Evolutionary conservation across 202 grass and related monocot species (phyloP), one percentile per base, ranked within the genome.

Genomic region (Elaeis oleifera): DNA sequence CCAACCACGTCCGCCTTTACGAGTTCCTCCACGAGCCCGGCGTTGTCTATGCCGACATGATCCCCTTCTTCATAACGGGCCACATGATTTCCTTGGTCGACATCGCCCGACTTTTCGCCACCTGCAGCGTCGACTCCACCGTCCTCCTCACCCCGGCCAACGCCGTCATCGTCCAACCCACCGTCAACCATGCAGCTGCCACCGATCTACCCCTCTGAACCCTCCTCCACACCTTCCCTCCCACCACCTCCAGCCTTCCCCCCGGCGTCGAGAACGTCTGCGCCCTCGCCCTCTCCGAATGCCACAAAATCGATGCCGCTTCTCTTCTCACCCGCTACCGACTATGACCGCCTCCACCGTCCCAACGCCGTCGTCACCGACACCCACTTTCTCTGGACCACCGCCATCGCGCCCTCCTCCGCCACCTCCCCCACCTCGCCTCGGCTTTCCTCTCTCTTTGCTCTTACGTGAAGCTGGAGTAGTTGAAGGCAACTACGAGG

Each of bases 31-130:
- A n/a, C n/a, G n/a, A n/a, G n/a, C n/a, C n/a, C n/a, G n/a, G n/a
- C n/a, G n/a, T n/a, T n/a, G n/a, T n/a, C n/a, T n/a, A n/a, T n/a
- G n/a, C n/a, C n/a, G n/a, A n/a, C n/a, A n/a, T n/a, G n/a, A 26
- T 59, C 23, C 56, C 56, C 22, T 19, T 59, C 7, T 26, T 59
- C 19, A 16, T 1, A 0, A 20, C 24, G 4, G 51, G 64, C 6
- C 51, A 54, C 64, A 16, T 54, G 21, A 67, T 67, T 25, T 51
- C 64, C 64, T 29, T 54, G 50, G 22, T 67, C 25, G 64, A 67
- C 51, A 23, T 67, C 23, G 64, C 51, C 26, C 25, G 51, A 23
- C 50, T 67, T 23, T 51, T 67, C 24, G 51, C 64, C 51, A 7
- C 17, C n/a, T 25, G 51, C 3, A 51, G 64, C 51, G 51, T 53